phyloP scores from a whole-genome alignment of 1,284 basidiomycete genomes.

The Ceratobasidium sp. region DNA sequence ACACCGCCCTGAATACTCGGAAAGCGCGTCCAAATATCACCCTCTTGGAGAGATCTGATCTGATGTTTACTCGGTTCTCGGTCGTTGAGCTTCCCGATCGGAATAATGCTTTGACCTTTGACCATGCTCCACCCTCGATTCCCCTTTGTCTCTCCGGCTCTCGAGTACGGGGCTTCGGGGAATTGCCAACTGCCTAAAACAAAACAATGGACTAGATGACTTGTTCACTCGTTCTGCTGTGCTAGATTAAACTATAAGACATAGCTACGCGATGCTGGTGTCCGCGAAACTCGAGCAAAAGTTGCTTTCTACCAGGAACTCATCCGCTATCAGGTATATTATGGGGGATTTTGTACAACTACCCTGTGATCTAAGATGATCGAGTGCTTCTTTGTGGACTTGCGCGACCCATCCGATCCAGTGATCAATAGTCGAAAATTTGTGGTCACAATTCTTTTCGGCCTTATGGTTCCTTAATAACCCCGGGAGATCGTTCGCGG shows the following conservation, averaged over 20 bases:
- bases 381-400: not conserved
- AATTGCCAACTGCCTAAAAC: not conserved
- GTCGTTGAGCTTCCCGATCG: not conserved
- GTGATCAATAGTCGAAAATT: no score
- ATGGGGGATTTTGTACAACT: constrained; percentile 2
- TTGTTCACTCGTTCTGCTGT: not conserved
- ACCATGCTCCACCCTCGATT: not conserved
- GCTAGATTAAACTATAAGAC: constrained; percentile 21
- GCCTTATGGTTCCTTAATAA: no score
- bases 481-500: no score
- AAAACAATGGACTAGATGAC: constrained; percentile 1
- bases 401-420: not conserved
- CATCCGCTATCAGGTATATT: not conserved
- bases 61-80: not conserved
- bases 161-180: not conserved
- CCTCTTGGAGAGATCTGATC: not conserved
- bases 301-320: constrained; percentile 3
- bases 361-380: not conserved
- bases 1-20: no score
- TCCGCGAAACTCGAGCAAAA: constrained; percentile 7
- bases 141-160: constrained; percentile 6
- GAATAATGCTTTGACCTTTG: not conserved
- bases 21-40: not conserved
- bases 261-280: not conserved
- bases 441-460: no score